Evolutionary conservation across 2,329 filamentous ascomycete genomes (phyloP), one percentile per base, ranked within the genome.

Genomic region (Keithomyces neogunnii): DNA sequence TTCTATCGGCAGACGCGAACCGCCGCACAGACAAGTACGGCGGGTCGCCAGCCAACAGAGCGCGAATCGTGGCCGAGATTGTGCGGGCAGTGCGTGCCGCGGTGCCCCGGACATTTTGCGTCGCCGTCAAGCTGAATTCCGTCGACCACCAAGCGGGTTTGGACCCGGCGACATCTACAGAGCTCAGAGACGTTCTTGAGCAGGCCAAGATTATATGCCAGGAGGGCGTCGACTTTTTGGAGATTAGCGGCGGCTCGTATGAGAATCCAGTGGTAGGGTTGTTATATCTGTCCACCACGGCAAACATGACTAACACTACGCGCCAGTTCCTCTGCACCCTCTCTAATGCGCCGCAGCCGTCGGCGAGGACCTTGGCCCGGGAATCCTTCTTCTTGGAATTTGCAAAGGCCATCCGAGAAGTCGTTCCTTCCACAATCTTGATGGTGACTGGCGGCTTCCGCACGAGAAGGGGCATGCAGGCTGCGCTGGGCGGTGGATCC

Each of bases 161-260:
- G 19, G 19, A 19, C 1, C 19, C 19, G 19, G 19, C 19, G 19
- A 19, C 19, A 19, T 19, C 19, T 19, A 63, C 67, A 55, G 67
- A 66, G 48, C 57, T 80, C 26, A 64, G 74, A 8, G 81, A 81
- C 10, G 78, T 73, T 36, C 66, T 86, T 39, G 74, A 78, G 51
- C 83, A 87, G 60, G 69, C 85, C 8, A 63, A 69, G n/a, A 60
- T 70, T 19, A 73, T 84, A 4, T 64, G 64, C 0, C 67, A 66
- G 4, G 72, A 70, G 39, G 77, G 68, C 4, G 66, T 88, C 1
- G 85, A 88, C 64, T 87, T 86, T 56, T 66, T 88, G 2, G 84
- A 89, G 64, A 74, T 88, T 30, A 81, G 76, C 19, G 85, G 85
- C 0, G 84, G 85, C 0, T 77, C 64, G 0, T 83, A 78, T 55